Base-by-base conservation (phyloP, 2,329 filamentous ascomycete genomes). In the Arthrobotrys sinensis region DNA sequence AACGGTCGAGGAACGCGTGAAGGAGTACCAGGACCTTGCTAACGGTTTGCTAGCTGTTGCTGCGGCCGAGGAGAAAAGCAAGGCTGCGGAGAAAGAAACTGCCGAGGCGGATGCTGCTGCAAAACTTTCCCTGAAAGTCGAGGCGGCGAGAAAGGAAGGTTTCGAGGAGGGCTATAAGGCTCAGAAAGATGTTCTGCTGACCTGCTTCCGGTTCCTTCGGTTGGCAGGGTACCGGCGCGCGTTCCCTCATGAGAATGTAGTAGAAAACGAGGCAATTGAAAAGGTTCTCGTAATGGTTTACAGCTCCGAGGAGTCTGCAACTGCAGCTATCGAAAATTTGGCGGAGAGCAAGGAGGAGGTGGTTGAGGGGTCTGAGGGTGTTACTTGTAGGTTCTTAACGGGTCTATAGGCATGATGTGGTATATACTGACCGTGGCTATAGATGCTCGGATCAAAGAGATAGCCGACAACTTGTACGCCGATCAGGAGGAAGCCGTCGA, bases 241-340 rank as follows among this genome's bases (percentile, higher is more conserved):
- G 19, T 91, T 88, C 48, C 87, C 92, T 80, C 88, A 86, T 68
- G 88, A 92, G 81, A 87, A 89, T 57, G 85, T 86, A 46, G 92
- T 94, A 72, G 92, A 95, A 86, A 93, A 91, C 84, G 90, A 90
- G 84, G 93, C 92, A 40, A 90, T 96, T 76, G 93, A 96, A 85
- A 92, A 92, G 65, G 90, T 93, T 38, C 87, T 96, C 73, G 87
- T 94, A 55, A 88, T 91, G 77, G 91, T 96, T 36, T 96, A 96
- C 85, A 89, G 90, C 53, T 93, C 93, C 55, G 92, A 95, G 82
- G 89, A 92, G 80, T 88, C 86, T 81, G 93, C 92, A 63, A 92
- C 96, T 24, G 86, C 89, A 67, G 89, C 91, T 71, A 93, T 93
- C 85, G 85, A 93, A 82, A 94, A 92, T 86, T 87, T 96, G 73